Percentiles rank a stretch among this genome's conserved stretches.
Conservation (phyloP, 192 early-diverging fungal species). For the Spizellomyces sp. region DNA sequence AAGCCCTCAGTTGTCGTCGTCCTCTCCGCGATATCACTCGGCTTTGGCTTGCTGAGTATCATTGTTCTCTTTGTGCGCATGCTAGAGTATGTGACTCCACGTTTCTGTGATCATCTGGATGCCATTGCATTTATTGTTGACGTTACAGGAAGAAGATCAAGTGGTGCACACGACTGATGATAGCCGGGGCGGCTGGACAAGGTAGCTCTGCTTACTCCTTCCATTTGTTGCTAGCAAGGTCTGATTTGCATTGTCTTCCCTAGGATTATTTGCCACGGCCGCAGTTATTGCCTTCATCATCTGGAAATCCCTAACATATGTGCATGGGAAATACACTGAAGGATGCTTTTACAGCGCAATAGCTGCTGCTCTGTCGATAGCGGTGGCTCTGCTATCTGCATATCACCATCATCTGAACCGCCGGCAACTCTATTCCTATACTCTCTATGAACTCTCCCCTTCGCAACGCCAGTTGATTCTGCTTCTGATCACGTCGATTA, state of each 20-base stretch:
- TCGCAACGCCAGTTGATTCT: conserved; percentile 51
- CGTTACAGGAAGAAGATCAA: conserved; percentile 54
- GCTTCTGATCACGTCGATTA: conserved; percentile 41
- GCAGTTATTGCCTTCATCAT: conserved; percentile 15
- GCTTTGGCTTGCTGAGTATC: conserved; percentile 39
- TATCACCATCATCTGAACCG: conserved; percentile 43
- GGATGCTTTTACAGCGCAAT: conserved; percentile 42
- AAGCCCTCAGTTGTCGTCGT: conserved; percentile 7
- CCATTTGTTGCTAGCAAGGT: conserved; percentile 3
- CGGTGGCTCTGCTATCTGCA: conserved; percentile 23
- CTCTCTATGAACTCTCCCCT: conserved; percentile 40
- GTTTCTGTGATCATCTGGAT: neutral
- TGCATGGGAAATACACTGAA: conserved; percentile 26
- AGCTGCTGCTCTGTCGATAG: conserved; percentile 31
- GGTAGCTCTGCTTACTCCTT: conserved; percentile 21
- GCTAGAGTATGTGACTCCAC: conserved; percentile 30
- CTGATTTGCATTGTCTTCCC: neutral
- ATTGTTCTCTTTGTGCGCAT: conserved; percentile 47
- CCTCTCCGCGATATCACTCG: conserved; percentile 27
- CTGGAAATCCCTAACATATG: neutral
- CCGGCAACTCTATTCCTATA: conserved; percentile 41
- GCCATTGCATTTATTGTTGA: neutral
- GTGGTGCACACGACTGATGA: conserved; percentile 49
- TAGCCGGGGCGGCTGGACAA: conserved; percentile 42
- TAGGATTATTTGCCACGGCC: conserved; percentile 19